Evolutionary conservation across 148 eudicot species (phyloP).

Genomic region (Chenopodium album): DNA sequence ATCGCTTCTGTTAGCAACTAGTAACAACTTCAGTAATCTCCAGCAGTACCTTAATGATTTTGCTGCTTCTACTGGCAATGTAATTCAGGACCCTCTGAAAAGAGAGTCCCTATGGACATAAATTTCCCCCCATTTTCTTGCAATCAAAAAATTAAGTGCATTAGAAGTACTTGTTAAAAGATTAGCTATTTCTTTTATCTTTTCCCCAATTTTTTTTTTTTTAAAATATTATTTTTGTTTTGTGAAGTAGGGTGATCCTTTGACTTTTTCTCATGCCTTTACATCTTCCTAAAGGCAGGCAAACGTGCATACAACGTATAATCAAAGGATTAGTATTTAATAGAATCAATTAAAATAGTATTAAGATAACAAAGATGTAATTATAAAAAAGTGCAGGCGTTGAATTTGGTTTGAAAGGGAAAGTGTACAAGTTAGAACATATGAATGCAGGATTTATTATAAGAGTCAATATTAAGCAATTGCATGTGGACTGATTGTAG

Average conservation of each 20-base stretch:
- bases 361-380: background rate
- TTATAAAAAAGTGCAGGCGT: slow-evolving; percentile 4
- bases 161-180: background rate
- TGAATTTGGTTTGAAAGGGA: slow-evolving; percentile 13
- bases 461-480: slow-evolving; percentile 25
- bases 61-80: slow-evolving; percentile 40
- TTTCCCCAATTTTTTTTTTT: background rate
- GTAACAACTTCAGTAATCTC: slow-evolving; percentile 37
- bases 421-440: background rate
- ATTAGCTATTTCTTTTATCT: background rate
- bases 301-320: slow-evolving; percentile 33
- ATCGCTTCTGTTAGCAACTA: slow-evolving; percentile 32
- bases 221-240: background rate
- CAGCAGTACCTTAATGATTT: slow-evolving; percentile 49
- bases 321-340: background rate
- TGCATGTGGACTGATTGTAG: slow-evolving; percentile 34
- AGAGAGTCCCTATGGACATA: slow-evolving; percentile 78
- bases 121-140: background rate
- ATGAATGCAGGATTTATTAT: background rate
- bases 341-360: background rate
- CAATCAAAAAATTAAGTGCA: background rate
- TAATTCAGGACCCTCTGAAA: slow-evolving; percentile 64
- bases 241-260: slow-evolving; percentile 5
- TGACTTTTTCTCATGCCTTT: slow-evolving; percentile 27
- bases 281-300: slow-evolving; percentile 20